A percentile compares a stretch with the other conserved stretches of the same genome.
Evolutionary conservation across 305 asterid species (phyloP).

Genomic region (Fraxinus sp.): DNA sequence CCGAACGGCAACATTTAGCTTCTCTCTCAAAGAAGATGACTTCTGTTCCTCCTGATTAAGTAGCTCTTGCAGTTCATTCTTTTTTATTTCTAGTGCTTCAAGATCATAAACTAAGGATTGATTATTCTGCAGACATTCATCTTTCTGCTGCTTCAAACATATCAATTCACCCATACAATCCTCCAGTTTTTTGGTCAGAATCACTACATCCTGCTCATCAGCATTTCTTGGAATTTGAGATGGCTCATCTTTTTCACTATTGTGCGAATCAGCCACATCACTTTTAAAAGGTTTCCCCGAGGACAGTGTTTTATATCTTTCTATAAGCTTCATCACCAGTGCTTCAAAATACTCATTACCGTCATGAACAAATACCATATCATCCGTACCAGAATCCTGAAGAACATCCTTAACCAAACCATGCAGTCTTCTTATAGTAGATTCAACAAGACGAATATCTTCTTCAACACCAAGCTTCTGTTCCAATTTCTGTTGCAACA

Average conservation of each 20-base stretch:
- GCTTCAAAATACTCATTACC: constrained; percentile 52
- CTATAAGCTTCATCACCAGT: constrained; percentile 57
- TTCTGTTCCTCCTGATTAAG: constrained; percentile 80
- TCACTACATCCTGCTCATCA: constrained; percentile 43
- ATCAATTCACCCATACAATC: constrained; percentile 50
- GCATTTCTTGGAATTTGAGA: constrained; percentile 36
- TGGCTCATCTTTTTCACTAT: constrained; percentile 34
- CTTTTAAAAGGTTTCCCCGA: constrained; percentile 34
- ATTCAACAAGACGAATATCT: constrained; percentile 46
- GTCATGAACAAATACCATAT: constrained; percentile 44
- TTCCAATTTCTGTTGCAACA: constrained; percentile 45
- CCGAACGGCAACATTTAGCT: constrained; percentile 83
- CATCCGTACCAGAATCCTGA: constrained; percentile 50
- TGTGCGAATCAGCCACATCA: constrained; percentile 43
- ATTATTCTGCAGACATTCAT: constrained; percentile 37
- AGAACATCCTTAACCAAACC: constrained; percentile 60
- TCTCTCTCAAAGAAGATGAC: constrained; percentile 81
- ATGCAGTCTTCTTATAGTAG: constrained; percentile 54
- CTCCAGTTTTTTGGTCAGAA: constrained; percentile 55
- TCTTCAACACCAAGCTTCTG: constrained; percentile 51
- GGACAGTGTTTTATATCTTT: constrained; percentile 46
- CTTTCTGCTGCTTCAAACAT: constrained; percentile 71
- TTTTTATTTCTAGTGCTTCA: constrained; percentile 54
- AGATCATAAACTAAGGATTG: constrained; percentile 57
- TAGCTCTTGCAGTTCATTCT: constrained; percentile 60